A percentile compares a stretch with the other conserved stretches of the same genome.
phyloP scores from a whole-genome alignment of 83 land plant genomes.

The Isoetes engelmannii region DNA sequence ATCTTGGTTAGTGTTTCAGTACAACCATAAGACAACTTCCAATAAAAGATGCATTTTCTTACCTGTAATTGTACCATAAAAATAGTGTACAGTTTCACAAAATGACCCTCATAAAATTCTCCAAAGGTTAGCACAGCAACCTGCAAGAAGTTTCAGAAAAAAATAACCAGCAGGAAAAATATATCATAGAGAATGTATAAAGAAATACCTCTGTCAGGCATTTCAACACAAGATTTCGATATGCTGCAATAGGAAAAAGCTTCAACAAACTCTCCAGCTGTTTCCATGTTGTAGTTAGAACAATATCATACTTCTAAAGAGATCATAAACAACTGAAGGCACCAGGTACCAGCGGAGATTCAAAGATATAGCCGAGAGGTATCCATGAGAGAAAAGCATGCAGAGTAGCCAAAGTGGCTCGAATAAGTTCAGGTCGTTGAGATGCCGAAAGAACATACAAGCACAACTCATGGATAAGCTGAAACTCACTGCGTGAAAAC shows the following conservation, averaged over 20 bases:
- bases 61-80: conserved; percentile 97
- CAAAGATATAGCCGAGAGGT: conserved; percentile 90
- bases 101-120: conserved; percentile 77
- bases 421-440: conserved; percentile 85
- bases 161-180: not conserved
- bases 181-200: not conserved
- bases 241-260: conserved; percentile 69
- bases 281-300: not conserved
- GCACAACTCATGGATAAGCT: conserved; percentile 97
- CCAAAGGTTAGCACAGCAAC: conserved; percentile 86
- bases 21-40: not conserved
- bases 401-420: conserved; percentile 83
- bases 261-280: conserved; percentile 86
- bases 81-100: conserved; percentile 74
- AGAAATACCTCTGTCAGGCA: conserved; percentile 84
- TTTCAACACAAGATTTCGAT: conserved; percentile 83
- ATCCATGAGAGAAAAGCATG: conserved; percentile 99
- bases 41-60: not conserved
- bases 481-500: conserved; percentile 69
- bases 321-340: not conserved
- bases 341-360: conserved; percentile 73
- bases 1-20: not conserved
- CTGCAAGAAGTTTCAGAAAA: conserved; percentile 31
- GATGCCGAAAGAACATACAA: conserved; percentile 86
- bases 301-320: conserved; percentile 5